Base-by-base conservation (phyloP, 2,329 filamentous ascomycete species). In the Hypoxylon sp. region DNA sequence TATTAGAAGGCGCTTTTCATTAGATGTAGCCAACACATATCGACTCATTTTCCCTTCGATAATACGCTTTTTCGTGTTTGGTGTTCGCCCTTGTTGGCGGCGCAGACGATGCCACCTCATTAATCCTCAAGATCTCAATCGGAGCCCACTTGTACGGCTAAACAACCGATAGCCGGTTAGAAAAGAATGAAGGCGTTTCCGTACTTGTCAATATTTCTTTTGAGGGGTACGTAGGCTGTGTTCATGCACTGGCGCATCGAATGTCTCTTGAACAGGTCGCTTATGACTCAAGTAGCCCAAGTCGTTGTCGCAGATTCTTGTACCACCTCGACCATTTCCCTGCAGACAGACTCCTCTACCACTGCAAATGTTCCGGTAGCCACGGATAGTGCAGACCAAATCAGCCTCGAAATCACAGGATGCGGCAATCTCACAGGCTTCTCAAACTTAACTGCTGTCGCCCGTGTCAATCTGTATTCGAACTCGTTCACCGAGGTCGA, bases 401-500 rank as follows among this genome's bases (percentile, higher is more conserved):
- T 68, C 26, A 50, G 57, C 13, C 57, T 68, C 22, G 61, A 65
- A 26, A 37, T 68, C 47, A 58, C 59, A 33, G 66, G 66, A 10
- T 68, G 66, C 13, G 37, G n/a, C 2, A 62, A 48, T 14, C 13
- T 58, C 13, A 58, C 61, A 3, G 37, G 39, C 22, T 50, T 68
- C 24, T 24, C 44, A 10, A 33, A 39, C 29, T 33, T 61, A 26
- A 37, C n/a, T 44, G 52, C 29, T 10, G 39, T 68, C 29, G 65
- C 50, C n/a, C 51, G 55, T 5, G 24, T 68, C n/a, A 64, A 59
- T 37, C 50, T 68, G 6, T 60, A 64, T 9, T 42, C 52, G 44
- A 68, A 68, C 22, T 57, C 52, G 1, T 68, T 68, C 46, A 31
- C 54, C 6, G 65, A 68, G 31, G 47, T 64, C 26, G 37, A 68